Percentiles rank a stretch among this genome's conserved stretches.
Conservation (phyloP, 768 basidiomycete species). For the Hortiboletus campestris region DNA sequence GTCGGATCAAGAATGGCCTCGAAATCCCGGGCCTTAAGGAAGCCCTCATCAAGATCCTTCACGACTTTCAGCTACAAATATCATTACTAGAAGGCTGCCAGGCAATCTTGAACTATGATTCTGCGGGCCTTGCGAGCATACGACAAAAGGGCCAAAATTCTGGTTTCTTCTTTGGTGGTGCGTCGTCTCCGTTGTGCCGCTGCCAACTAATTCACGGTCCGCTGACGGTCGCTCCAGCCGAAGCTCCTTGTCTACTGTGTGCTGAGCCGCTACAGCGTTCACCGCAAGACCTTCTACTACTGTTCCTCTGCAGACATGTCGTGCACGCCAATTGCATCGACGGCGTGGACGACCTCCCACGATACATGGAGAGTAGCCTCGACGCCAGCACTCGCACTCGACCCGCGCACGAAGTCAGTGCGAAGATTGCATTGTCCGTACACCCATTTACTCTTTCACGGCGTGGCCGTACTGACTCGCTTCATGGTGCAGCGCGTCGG, state of each 20-base stretch:
- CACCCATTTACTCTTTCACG: not conserved
- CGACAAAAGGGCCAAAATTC: slow-evolving; percentile 75
- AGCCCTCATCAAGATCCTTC: slow-evolving; percentile 93
- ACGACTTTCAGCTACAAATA: slow-evolving; percentile 93
- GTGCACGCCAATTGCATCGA: slow-evolving; percentile 79
- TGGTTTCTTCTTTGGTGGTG: slow-evolving; percentile 77
- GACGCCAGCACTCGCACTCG: slow-evolving; percentile 41
- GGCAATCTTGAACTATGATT: slow-evolving; percentile 82
- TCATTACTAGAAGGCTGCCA: slow-evolving; percentile 92
- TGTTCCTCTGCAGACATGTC: slow-evolving; percentile 87
- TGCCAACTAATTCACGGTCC: not conserved
- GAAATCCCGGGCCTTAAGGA: slow-evolving; percentile 95
- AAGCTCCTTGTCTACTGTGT: slow-evolving; percentile 68
- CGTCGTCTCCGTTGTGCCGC: slow-evolving; percentile 24
- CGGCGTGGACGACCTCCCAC: slow-evolving; percentile 62
- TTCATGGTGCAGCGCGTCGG: slow-evolving; percentile 54
- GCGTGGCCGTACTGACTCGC: not conserved
- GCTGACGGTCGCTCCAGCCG: slow-evolving; percentile 41
- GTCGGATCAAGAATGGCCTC: slow-evolving; percentile 92
- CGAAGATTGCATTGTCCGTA: slow-evolving; percentile 77
- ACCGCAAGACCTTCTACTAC: slow-evolving; percentile 58
- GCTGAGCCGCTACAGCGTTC: slow-evolving; percentile 52
- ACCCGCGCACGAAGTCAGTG: slow-evolving; percentile 49
- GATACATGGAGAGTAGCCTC: slow-evolving; percentile 52
- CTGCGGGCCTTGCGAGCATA: slow-evolving; percentile 61